phyloP scores from a whole-genome alignment of 495 filamentous ascomycete species.

The Aspergillus biplanus region DNA sequence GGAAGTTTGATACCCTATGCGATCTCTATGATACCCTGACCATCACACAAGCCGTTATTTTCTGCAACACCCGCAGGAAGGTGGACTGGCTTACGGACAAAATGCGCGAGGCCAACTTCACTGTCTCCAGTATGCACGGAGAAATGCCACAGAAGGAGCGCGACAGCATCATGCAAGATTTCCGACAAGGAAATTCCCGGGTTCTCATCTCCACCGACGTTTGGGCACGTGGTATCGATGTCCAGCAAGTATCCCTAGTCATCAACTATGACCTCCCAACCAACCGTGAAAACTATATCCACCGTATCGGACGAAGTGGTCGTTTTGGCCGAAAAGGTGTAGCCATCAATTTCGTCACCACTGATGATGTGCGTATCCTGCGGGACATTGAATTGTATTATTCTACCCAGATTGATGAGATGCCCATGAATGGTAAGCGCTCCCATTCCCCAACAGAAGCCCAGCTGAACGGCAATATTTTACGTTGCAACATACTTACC shows the following conservation, averaged over 20 bases:
- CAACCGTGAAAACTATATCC: constrained; percentile 99
- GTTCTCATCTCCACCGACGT: constrained; percentile 99
- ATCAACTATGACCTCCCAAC: constrained; percentile 99
- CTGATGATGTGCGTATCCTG: constrained; percentile 95
- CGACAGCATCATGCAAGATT: constrained; percentile 99
- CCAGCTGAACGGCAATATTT: background rate
- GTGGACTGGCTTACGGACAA: constrained; percentile 99
- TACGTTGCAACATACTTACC: background rate
- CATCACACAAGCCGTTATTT: constrained; percentile 99
- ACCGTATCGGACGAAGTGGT: constrained; percentile 93
- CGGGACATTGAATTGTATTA: constrained; percentile 97
- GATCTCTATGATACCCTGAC: constrained; percentile 99
- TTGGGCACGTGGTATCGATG: constrained; percentile 97
- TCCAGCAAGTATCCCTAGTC: constrained; percentile 98
- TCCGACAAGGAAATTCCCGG: constrained; percentile 92
- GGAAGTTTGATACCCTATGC: constrained; percentile 99
- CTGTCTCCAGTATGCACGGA: constrained; percentile 97
- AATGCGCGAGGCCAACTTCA: constrained; percentile 97
- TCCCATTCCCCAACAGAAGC: background rate
- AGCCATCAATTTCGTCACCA: constrained; percentile 99
- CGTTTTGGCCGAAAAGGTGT: constrained; percentile 98
- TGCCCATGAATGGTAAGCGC: constrained; percentile 88
- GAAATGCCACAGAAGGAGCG: constrained; percentile 98
- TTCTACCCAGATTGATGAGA: constrained; percentile 98
- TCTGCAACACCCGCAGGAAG: constrained; percentile 99